Evolutionary conservation across 495 filamentous ascomycete genomes (phyloP).

Genomic region (Neurospora africana): DNA sequence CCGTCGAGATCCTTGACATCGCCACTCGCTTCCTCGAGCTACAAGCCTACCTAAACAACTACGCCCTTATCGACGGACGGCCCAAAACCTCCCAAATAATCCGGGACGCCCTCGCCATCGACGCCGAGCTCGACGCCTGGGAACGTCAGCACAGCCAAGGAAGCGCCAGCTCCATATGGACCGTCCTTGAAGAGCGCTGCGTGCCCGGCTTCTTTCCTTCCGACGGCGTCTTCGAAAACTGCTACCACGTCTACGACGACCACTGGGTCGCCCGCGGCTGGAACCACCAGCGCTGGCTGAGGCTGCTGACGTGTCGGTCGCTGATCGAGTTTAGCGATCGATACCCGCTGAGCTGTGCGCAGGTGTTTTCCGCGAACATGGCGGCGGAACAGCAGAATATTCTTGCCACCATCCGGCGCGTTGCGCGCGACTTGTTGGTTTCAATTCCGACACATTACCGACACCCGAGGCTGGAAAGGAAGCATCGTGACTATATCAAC

Average conservation of each 20-base stretch:
- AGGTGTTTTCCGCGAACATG: constrained; percentile 17
- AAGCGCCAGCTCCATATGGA: constrained; percentile 15
- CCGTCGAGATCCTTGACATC: constrained; percentile 22
- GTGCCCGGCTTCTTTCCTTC: constrained; percentile 22
- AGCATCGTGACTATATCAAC: constrained; percentile 20
- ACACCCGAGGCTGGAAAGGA: constrained; percentile 25
- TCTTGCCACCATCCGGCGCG: constrained; percentile 18
- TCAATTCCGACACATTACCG: constrained; percentile 37
- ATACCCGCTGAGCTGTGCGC: constrained; percentile 18
- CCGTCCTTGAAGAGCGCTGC: constrained; percentile 12
- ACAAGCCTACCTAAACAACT: constrained; percentile 15
- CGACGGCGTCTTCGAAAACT: constrained; percentile 39
- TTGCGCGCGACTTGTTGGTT: constrained; percentile 31
- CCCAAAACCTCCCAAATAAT: constrained; percentile 20
- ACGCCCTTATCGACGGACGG: constrained; percentile 22
- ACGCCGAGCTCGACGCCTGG: constrained; percentile 24
- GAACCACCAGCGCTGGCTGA: constrained; percentile 55
- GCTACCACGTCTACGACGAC: constrained; percentile 50
- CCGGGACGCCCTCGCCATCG: constrained; percentile 21
- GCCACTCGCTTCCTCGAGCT: constrained; percentile 26
- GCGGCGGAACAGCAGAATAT: constrained; percentile 22
- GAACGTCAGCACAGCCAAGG: constrained; percentile 18
- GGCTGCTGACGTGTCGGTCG: constrained; percentile 46
- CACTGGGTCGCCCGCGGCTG: constrained; percentile 48
- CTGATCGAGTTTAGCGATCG: constrained; percentile 27